Base-by-base conservation (phyloP, 192 early-diverging fungal genomes). In the Gryganskiella cystojenkinii region DNA sequence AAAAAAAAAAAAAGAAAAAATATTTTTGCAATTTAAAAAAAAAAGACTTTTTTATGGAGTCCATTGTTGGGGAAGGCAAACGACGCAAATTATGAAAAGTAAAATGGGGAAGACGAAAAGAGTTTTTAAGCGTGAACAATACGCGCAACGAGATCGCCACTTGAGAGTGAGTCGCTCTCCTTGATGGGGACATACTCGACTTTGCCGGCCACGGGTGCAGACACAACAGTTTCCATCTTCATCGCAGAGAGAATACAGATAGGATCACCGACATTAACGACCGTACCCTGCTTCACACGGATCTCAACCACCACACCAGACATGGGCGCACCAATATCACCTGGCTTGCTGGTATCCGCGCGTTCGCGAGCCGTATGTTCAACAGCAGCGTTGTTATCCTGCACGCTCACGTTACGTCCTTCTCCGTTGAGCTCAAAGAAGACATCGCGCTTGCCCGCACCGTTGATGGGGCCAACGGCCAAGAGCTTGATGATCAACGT, bases 391-490 rank as follows among this genome's bases (percentile, higher is more conserved):
- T 87, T 90, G 34, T 58, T 80, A 56, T 93, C 92, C 30, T 70
- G 83, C 42, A 95, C 84, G 62, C 88, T 90, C 37, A 96, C 89
- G 53, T 93, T 92, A 74, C 96, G 88, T 17, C 93, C 92, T 81
- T 98, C 96, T 65, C 97, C 95, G 79, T 98, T 97, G 65, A 99
- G 74, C 69, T 92, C 92, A 86, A 99, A 99, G 90, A 93, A 99
- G 25, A 99, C 95, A 70, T 99, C 97, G 53, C 95, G 88, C 62
- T 84, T 87, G 28, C 90, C 88, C 45, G 85, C 65, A 17, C 90
- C 86, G 59, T 95, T 91, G 66, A 95, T 84, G 37, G 92, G 91
- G 35, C 97, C 97, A 30, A 94, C 89, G 28, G 97, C 97, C 51
- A 97, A 82, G 52, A 93, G 86, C 87, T 94, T 92, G 79, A 99